Conservation (phyloP, 192 early-diverging fungal species). For the Gaertneriomyces sp. region DNA sequence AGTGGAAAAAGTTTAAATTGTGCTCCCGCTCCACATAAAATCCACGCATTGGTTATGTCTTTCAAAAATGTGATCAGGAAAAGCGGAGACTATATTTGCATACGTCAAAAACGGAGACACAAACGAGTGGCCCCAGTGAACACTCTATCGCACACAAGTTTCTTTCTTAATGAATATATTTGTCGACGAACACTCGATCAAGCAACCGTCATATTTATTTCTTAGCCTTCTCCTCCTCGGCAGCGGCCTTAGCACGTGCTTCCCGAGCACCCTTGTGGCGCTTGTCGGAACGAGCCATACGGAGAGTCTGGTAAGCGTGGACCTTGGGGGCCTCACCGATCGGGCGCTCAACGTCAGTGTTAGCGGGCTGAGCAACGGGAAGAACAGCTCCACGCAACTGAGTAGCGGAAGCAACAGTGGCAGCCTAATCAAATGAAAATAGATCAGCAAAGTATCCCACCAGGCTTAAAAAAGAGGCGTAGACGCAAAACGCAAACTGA, state of each 20-base stretch:
- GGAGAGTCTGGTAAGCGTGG: constrained; percentile 63
- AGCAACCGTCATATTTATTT: constrained; percentile 33
- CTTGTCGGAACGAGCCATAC: constrained; percentile 72
- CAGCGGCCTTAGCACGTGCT: constrained; percentile 72
- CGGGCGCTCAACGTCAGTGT: constrained; percentile 36
- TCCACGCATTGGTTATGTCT: too few relatives aligned
- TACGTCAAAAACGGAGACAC: too few relatives aligned
- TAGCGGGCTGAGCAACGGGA: constrained; percentile 60
- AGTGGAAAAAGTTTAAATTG: too few relatives aligned
- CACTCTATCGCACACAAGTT: too few relatives aligned
- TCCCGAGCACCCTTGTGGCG: constrained; percentile 74
- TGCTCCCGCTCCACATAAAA: too few relatives aligned
- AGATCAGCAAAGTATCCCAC: constrained; percentile 3
- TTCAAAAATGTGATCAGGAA: too few relatives aligned
- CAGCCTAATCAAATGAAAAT: constrained; percentile 28
- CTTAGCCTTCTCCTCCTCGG: constrained; percentile 81
- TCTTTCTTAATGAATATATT: too few relatives aligned
- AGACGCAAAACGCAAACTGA: too few relatives aligned
- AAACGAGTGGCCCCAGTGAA: too few relatives aligned
- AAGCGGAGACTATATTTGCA: too few relatives aligned
- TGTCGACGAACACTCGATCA: too few relatives aligned
- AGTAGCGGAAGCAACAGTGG: constrained; percentile 53
- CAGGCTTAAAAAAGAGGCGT: constrained; percentile 5
- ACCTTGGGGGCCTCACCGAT: constrained; percentile 36
- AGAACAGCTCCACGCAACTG: constrained; percentile 65